Percentiles rank a stretch among this genome's conserved stretches.
Conservation (phyloP, 139 green algal genomes). For the Haematococcus sp. region DNA sequence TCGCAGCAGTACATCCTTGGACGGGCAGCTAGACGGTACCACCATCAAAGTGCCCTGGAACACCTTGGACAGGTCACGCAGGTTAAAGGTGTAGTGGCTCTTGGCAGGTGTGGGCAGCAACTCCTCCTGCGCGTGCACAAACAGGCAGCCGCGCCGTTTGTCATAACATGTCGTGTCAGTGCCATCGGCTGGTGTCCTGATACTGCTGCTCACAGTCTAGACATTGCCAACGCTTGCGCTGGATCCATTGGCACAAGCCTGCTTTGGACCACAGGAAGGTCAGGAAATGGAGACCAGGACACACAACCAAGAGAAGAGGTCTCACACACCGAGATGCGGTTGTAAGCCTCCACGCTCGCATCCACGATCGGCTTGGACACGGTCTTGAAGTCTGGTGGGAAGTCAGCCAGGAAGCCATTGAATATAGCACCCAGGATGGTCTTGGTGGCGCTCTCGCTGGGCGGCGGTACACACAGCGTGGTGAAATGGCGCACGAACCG, state of each 20-base stretch:
- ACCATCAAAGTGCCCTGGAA: constrained; percentile 81
- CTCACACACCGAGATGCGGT: constrained; percentile 30
- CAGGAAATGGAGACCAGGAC: neutral
- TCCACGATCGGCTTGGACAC: constrained; percentile 60
- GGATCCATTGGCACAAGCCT: neutral
- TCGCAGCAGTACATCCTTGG: constrained; percentile 48
- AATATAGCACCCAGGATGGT: constrained; percentile 80
- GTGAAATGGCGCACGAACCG: constrained; percentile 85
- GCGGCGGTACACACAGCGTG: constrained; percentile 72
- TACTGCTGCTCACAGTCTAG: too few species aligned
- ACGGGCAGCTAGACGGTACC: constrained; percentile 34
- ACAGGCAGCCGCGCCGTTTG: too few species aligned
- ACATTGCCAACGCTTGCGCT: neutral
- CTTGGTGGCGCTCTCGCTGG: constrained; percentile 58
- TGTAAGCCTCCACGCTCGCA: constrained; percentile 67
- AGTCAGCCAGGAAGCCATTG: constrained; percentile 71
- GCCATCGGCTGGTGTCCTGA: too few species aligned
- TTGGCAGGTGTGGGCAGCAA: constrained; percentile 75
- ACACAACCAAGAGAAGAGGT: neutral
- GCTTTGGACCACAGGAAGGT: too few species aligned
- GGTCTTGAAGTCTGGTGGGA: constrained; percentile 49
- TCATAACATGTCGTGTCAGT: too few species aligned
- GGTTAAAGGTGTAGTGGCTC: constrained; percentile 86
- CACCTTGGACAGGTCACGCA: constrained; percentile 78
- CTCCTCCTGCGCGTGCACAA: constrained; percentile 46